Evolutionary conservation across 1,139 yeast genomes (phyloP), one percentile per base, ranked within the genome.

Genomic region (Hanseniaspora uvarum): DNA sequence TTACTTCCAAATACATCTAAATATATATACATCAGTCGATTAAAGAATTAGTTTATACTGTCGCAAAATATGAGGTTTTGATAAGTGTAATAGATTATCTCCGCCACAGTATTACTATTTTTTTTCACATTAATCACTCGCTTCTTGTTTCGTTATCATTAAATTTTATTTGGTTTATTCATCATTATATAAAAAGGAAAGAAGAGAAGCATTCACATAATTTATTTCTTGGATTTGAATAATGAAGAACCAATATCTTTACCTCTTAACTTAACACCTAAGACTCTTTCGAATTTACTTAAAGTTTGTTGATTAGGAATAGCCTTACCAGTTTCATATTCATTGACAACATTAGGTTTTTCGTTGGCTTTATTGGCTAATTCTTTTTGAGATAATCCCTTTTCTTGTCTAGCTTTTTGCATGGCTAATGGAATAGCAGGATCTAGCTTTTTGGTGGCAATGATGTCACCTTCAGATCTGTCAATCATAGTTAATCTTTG

Each of bases 291-390:
- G 70, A 94, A 73, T 75, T 92, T 92, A 57, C 84, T 92, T 65
- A 92, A 77, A 55, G 92, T 72, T 72, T 88, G 97, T 74, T 94
- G 98, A 74, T 86, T 89, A 57, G 98, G 98, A 60, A 86, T 81
- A 53, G 96, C 98, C 68, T 95, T 81, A 56, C 96, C 97, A 55
- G 95, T 88, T 73, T 92, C 98, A 71, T 92, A 92, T 67, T 92
- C 98, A 72, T 88, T 89, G 65, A 92, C 82, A 58, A 92, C 86
- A 61, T 84, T 87, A 57, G 97, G 96, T 75, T 92, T 92, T 73
- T 92, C 98, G 69, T 88, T 89, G 66, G 92, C 79, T 69, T 83
- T 85, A 58, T 96, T 87, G 63, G 98, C 98, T 65, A 92, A 77
- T 62, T 92, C 98, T 76, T 92, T 92, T 71, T 92, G 98, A 11